Percentiles rank a stretch among this genome's conserved stretches.
These are phyloP conservation scores for Yamadazyma mexicana DNA, from an alignment of 1,139 yeast genomes.

Conservation along the genomic window DNA sequence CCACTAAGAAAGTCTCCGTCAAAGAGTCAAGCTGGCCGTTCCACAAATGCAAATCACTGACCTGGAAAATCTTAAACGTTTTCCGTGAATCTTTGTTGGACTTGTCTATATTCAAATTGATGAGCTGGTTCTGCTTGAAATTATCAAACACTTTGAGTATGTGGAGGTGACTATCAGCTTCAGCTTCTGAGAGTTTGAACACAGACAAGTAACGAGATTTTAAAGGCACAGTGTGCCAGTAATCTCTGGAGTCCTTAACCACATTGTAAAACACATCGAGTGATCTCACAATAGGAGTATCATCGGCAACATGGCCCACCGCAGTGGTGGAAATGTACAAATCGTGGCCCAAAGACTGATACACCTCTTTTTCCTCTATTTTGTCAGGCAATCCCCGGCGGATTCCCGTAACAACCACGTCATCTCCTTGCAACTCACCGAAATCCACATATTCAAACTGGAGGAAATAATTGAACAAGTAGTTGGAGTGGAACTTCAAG, in stretches of 20 bases:
- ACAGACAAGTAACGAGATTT: conserved; percentile 8
- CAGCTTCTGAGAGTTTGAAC: conserved; percentile 5
- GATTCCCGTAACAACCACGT: conserved; percentile 6
- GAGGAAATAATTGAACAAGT: conserved; percentile 9
- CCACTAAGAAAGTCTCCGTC: conserved; percentile 26
- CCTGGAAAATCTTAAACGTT: conserved; percentile 33
- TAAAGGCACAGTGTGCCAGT: conserved; percentile 8
- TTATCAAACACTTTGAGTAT: conserved; percentile 8
- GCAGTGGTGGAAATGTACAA: conserved; percentile 5
- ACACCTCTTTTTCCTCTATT: background rate
- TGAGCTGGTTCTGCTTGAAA: conserved; percentile 12
- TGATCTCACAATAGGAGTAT: conserved; percentile 19
- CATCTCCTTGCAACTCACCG: conserved; percentile 2
- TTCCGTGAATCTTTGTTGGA: background rate
- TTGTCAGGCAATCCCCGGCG: conserved; percentile 5
- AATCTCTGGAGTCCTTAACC: conserved; percentile 8
- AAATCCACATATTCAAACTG: background rate
- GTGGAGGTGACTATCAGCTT: conserved; percentile 6
- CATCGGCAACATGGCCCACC: background rate
- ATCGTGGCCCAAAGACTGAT: conserved; percentile 7
- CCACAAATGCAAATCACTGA: conserved; percentile 43
- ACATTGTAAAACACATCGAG: conserved; percentile 22
- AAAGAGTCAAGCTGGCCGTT: conserved; percentile 22
- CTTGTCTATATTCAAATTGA: conserved; percentile 12
- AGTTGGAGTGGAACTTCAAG: conserved; percentile 4